Evolutionary conservation across 78 protist species (phyloP), one percentile per base, ranked within the genome.

Genomic region (Dictyostelium capitatum): DNA sequence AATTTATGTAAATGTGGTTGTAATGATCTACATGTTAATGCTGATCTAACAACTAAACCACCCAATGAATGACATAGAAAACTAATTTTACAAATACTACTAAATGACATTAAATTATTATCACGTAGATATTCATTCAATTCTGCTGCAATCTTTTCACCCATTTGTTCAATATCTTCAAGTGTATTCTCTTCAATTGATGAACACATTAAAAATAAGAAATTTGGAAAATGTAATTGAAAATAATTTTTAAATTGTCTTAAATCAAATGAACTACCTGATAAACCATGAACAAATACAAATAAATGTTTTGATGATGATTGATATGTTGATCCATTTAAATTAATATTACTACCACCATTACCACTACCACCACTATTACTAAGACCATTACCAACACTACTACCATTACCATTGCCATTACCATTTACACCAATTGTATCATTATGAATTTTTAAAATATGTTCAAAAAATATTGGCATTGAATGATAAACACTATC

Each of bases 11-110:
- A 77, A 64, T 72, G 73, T 23, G 17, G 77, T 23, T 59, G 11
- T 19, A 89, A 46, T 25, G 28, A 65, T 15, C 25, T n/a, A 32
- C 73, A 84, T 8, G 91, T 89, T 46, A 95, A 84, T 23, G 97
- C 97, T 72, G 82, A 56, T 84, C 97, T 90, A 12, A 89, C 79
- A 47, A 95, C 93, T 46, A 95, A 50, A 73, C 97, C 97, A 30
- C 97, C 97, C 59, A 95, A 48, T 32, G 97, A 95, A 77, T 95
- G 97, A 32, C 97, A 89, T 48, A 95, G 28, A 75, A 95, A 95
- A 53, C 90, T 80, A 46, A 87, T 87, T 30, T 78, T 87, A 14
- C 72, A 64, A 7, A 87, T 87, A n/a, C 72, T 8, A 37, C 43
- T 37, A 37, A 37, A 37, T 56, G 47, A 56, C n/a, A 72, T 41